phyloP scores from a whole-genome alignment of 2,329 filamentous ascomycete species.

The Colletotrichum melonis region DNA sequence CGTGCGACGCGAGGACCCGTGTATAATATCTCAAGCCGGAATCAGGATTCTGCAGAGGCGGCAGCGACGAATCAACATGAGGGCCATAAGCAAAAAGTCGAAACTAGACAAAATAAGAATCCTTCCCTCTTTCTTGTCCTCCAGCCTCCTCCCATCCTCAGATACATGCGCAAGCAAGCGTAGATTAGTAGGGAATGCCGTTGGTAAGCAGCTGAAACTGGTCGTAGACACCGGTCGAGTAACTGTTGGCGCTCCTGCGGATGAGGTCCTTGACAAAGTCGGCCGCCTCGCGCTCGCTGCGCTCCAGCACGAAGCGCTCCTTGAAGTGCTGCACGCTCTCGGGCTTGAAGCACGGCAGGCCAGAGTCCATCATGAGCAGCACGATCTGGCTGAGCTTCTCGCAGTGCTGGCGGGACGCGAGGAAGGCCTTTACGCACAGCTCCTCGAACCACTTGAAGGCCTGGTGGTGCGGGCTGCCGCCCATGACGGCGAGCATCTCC shows the following conservation, averaged over 20 bases:
- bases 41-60: neutral
- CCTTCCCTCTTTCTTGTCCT: neutral
- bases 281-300: conserved; percentile 90
- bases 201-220: conserved; percentile 98
- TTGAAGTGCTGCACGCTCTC: conserved; percentile 93
- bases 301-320: conserved; percentile 92
- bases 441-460: conserved; percentile 97
- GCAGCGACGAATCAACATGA: neutral
- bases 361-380: conserved; percentile 93
- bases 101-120: neutral
- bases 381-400: conserved; percentile 93
- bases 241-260: conserved; percentile 89
- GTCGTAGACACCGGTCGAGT: conserved; percentile 95
- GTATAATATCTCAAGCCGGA: neutral
- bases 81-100: neutral
- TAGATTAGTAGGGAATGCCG: conserved; percentile 85
- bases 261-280: conserved; percentile 93
- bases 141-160: neutral
- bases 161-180: neutral
- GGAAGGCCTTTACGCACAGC: conserved; percentile 93
- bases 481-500: conserved; percentile 99
- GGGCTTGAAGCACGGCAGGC: conserved; percentile 97
- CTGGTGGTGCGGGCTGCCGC: conserved; percentile 84
- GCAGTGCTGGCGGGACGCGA: conserved; percentile 86
- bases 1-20: neutral